A percentile compares a stretch with the other conserved stretches of the same genome.
These are phyloP conservation scores for Phlyctochytrium planicorne DNA, from an alignment of 192 early-diverging fungal species.

Conservation along the genomic window DNA sequence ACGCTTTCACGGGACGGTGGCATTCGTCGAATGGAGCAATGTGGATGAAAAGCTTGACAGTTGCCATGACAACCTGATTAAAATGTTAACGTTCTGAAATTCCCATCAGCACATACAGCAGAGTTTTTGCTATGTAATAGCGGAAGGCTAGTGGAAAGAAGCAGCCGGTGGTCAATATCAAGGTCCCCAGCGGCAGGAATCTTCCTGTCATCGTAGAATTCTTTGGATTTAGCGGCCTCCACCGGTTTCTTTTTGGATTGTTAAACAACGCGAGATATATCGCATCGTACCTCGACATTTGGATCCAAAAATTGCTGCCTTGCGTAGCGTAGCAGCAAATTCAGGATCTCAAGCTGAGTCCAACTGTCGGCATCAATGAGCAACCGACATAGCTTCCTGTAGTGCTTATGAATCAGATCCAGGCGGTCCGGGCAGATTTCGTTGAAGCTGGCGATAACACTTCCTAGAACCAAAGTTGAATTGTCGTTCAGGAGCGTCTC, in stretches of 20 bases:
- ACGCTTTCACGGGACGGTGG: conserved; percentile 41
- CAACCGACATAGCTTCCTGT: conserved; percentile 81
- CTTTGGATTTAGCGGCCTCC: too few relatives aligned
- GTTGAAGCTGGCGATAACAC: conserved; percentile 80
- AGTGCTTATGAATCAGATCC: conserved; percentile 87
- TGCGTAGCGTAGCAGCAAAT: conserved; percentile 77
- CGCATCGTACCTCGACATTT: conserved; percentile 7
- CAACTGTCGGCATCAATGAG: conserved; percentile 92
- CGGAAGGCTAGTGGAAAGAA: conserved; percentile 65
- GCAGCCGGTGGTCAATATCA: conserved; percentile 79
- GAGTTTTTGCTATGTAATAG: conserved; percentile 78
- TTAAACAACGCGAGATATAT: too few relatives aligned
- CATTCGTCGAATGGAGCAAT: conserved; percentile 20
- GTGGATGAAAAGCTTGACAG: conserved; percentile 30
- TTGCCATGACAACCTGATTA: conserved; percentile 36
- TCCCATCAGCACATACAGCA: conserved; percentile 50
- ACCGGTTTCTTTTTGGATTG: too few relatives aligned
- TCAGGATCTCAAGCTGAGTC: conserved; percentile 87
- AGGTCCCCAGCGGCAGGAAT: conserved; percentile 28
- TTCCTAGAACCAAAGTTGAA: conserved; percentile 84
- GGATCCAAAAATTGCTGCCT: conserved; percentile 63
- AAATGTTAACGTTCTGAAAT: background rate
- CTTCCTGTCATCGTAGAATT: too few relatives aligned
- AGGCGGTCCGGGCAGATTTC: conserved; percentile 82
- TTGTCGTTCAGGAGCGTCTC: conserved; percentile 75